These are phyloP conservation scores for Boechera stricta DNA, from an alignment of 345 rosid species.

Conservation along the genomic window DNA sequence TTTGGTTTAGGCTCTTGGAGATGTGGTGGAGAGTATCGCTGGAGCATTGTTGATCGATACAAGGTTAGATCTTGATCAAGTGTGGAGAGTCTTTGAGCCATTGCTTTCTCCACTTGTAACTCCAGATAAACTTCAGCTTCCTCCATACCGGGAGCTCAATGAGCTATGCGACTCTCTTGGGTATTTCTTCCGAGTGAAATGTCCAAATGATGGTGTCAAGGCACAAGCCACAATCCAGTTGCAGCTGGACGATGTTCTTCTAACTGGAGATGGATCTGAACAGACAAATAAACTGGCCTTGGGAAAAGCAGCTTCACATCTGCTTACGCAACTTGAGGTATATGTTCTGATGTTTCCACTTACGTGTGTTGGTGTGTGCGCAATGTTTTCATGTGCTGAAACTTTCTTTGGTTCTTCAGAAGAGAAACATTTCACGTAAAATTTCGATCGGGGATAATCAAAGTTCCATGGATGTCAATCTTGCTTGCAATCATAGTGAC, in stretches of 20 bases:
- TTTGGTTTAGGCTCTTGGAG: conserved; percentile 81
- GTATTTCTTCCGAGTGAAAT: conserved; percentile 59
- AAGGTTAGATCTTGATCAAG: conserved; percentile 66
- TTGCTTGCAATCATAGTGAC: conserved; percentile 20
- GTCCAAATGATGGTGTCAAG: conserved; percentile 54
- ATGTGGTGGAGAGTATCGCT: conserved; percentile 83
- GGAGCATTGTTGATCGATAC: conserved; percentile 87
- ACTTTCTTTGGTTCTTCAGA: conserved; percentile 46
- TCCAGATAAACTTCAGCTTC: conserved; percentile 77
- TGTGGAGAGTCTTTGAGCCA: conserved; percentile 80
- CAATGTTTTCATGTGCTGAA: conserved; percentile 17
- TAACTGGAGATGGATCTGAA: conserved; percentile 70
- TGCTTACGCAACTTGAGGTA: conserved; percentile 87
- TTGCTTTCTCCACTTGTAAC: conserved; percentile 82
- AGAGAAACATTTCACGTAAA: conserved; percentile 59
- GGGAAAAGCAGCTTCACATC: conserved; percentile 78
- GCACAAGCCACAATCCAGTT: conserved; percentile 66
- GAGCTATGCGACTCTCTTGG: conserved; percentile 85
- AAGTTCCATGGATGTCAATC: conserved; percentile 29
- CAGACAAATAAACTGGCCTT: conserved; percentile 66
- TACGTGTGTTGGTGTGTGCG: not conserved
- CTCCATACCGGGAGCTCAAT: conserved; percentile 71
- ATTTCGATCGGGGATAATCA: conserved; percentile 46
- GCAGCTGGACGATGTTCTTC: conserved; percentile 67
- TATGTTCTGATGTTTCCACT: conserved; percentile 30